Base-by-base conservation (phyloP, 176 grass and related monocot genomes). In the Tillandsia leiboldiana region DNA sequence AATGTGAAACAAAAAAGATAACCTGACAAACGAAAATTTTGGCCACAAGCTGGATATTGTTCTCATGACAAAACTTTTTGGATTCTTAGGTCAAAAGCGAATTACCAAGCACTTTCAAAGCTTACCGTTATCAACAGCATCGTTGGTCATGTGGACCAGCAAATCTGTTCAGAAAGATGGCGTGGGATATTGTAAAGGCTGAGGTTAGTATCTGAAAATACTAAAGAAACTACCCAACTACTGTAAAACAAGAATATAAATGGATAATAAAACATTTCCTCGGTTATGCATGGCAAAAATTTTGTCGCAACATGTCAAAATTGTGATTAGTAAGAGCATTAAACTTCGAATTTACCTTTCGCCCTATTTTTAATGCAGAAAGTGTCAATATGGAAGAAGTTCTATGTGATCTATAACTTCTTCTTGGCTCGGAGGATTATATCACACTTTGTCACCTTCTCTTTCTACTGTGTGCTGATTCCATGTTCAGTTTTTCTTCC, bases 91-190 rank as follows among this genome's bases (percentile, higher is more conserved):
- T 90, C 29, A 96, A 83, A 69, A 90, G 81, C 29, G 87, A 90
- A 59, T 72, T 96, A 64, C 87, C 91, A 12, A 91, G 87, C 69
- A 85, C 82, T 48, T 68, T 91, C 1, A 83, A 81, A 59, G 91
- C 87, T 1, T 96, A 91, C 51, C 75, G 91, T 8, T 96, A 84
- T 77, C 91, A 96, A 48, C 91, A 96, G 67, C 91, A 91, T 50
- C 91, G 87, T 22, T 96, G 87, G 87, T 96, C 91, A 12, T 96
- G 91, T 9, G 91, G 91, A n/a, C 91, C 91, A 29, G 87, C 84
- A 2, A 68, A 87, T 13, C 71, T 96, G 10, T 81, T 96, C 61
- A 90, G 73, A 67, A 96, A 96, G 52, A 90, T 96, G 87, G 66
- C 87, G 11, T 72, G 70, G 74, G 79, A 87, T 33, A 81, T 87